Conservation (phyloP, 345 rosid genomes). For the Litchi chinensis region DNA sequence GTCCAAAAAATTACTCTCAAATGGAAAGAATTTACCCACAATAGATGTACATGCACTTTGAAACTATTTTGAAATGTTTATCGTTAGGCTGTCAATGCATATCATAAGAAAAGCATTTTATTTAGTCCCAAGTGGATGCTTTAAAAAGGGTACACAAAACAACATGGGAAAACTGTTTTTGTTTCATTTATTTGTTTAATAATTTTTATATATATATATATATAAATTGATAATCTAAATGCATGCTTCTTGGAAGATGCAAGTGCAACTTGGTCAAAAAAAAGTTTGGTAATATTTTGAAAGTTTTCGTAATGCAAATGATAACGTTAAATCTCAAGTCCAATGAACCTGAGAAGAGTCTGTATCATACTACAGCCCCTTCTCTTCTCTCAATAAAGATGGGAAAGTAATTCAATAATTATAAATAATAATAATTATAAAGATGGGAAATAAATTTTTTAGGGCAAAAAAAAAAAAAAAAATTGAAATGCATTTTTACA, state of each 20-base stretch:
- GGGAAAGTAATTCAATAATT: neutral
- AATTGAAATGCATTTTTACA: too few relatives aligned
- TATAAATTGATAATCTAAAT: neutral
- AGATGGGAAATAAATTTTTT: too few relatives aligned
- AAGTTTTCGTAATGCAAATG: neutral
- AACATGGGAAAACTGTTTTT: neutral
- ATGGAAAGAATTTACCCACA: too few relatives aligned
- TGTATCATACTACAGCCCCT: neutral
- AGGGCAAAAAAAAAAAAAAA: too few relatives aligned
- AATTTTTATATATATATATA: too few relatives aligned
- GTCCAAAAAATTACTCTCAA: too few relatives aligned
- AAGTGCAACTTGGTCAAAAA: slow-evolving; percentile 13
- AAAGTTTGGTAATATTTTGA: too few relatives aligned
- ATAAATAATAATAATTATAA: too few relatives aligned
- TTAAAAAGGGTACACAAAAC: neutral
- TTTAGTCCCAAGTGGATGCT: slow-evolving; percentile 9
- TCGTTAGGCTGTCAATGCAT: too few relatives aligned
- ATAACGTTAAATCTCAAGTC: neutral
- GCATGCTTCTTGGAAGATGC: neutral
- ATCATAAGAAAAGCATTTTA: neutral
- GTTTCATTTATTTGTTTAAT: neutral
- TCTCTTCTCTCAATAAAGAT: neutral
- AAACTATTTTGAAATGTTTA: neutral
- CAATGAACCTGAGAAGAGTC: slow-evolving; percentile 3
- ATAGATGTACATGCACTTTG: slow-evolving; percentile 21